These are phyloP conservation scores for Spinellus fusiger DNA, from an alignment of 192 early-diverging fungal species.

Conservation along the genomic window DNA sequence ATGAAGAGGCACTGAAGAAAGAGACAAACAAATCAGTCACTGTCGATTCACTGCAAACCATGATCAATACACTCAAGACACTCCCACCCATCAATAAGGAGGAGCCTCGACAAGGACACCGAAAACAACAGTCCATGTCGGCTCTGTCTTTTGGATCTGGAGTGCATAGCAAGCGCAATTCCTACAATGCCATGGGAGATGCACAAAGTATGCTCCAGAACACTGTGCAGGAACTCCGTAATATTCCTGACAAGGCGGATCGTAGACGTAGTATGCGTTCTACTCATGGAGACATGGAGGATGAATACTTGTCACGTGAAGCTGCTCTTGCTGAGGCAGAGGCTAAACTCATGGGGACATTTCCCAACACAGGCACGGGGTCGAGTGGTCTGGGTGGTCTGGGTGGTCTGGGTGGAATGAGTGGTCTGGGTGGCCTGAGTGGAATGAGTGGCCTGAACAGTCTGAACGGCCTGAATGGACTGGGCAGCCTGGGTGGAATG, in stretches of 20 bases:
- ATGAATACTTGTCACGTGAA: conserved; percentile 16
- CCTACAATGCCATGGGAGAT: conserved; percentile 4
- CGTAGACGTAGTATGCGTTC: neutral
- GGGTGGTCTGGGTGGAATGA: too few relatives aligned
- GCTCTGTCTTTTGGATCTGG: conserved; percentile 8
- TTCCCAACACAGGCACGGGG: too few relatives aligned
- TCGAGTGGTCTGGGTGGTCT: too few relatives aligned
- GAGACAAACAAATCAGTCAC: conserved; percentile 31
- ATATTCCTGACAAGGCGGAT: conserved; percentile 3
- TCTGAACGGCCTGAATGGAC: too few relatives aligned
- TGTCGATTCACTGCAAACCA: conserved; percentile 45
- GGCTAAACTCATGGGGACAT: conserved; percentile 37
- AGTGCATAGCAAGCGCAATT: too few relatives aligned
- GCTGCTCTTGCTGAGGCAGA: conserved; percentile 35
- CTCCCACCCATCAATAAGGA: conserved; percentile 31
- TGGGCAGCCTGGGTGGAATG: too few relatives aligned
- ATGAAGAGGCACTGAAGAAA: neutral
- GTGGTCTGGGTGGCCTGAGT: too few relatives aligned
- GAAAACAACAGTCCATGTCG: conserved; percentile 22
- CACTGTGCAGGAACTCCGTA: conserved; percentile 15
- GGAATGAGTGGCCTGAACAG: too few relatives aligned
- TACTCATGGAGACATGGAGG: too few relatives aligned
- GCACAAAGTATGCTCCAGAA: conserved; percentile 12
- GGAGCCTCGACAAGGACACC: conserved; percentile 9
- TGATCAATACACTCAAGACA: conserved; percentile 46